phyloP scores from a whole-genome alignment of 148 eudicot genomes.

The Persicaria maculosa region DNA sequence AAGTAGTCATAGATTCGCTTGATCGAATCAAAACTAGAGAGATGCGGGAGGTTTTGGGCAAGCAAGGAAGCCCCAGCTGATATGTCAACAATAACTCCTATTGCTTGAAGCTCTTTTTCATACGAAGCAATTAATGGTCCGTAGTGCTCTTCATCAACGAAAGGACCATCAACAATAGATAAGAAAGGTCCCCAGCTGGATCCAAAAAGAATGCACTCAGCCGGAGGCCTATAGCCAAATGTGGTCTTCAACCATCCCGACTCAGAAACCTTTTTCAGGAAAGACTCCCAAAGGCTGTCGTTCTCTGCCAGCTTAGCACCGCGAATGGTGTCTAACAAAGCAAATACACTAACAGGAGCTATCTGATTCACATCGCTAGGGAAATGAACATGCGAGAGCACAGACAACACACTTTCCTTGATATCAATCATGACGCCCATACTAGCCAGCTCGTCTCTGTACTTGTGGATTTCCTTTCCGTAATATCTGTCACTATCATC shows the following conservation, averaged over 20 bases:
- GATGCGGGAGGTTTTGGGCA: slow-evolving; percentile 27
- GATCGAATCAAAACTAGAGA: slow-evolving; percentile 25
- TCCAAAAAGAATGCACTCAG: slow-evolving; percentile 32
- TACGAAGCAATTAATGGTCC: slow-evolving; percentile 30
- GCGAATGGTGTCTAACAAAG: slow-evolving; percentile 28
- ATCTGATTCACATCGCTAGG: slow-evolving; percentile 29
- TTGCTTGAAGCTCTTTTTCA: slow-evolving; percentile 29
- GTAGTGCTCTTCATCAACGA: slow-evolving; percentile 51
- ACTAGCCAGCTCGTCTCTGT: slow-evolving; percentile 28
- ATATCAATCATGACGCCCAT: slow-evolving; percentile 44
- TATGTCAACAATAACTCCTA: slow-evolving; percentile 36
- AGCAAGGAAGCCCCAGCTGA: slow-evolving; percentile 25
- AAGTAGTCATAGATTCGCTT: slow-evolving; percentile 37
- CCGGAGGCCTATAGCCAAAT: slow-evolving; percentile 32
- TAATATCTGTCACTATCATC: slow-evolving; percentile 41
- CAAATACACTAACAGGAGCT: slow-evolving; percentile 27
- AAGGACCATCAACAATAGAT: slow-evolving; percentile 43
- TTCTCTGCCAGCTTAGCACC: background rate
- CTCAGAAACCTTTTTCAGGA: slow-evolving; percentile 18
- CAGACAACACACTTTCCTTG: slow-evolving; percentile 26
- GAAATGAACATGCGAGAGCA: slow-evolving; percentile 29
- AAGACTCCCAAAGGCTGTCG: slow-evolving; percentile 18
- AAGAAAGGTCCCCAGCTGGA: slow-evolving; percentile 21
- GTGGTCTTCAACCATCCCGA: slow-evolving; percentile 49
- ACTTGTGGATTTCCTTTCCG: slow-evolving; percentile 35